Evolutionary conservation across 805 yeast genomes (phyloP), one percentile per base, ranked within the genome.

Genomic region (Saturnispora dispora): DNA sequence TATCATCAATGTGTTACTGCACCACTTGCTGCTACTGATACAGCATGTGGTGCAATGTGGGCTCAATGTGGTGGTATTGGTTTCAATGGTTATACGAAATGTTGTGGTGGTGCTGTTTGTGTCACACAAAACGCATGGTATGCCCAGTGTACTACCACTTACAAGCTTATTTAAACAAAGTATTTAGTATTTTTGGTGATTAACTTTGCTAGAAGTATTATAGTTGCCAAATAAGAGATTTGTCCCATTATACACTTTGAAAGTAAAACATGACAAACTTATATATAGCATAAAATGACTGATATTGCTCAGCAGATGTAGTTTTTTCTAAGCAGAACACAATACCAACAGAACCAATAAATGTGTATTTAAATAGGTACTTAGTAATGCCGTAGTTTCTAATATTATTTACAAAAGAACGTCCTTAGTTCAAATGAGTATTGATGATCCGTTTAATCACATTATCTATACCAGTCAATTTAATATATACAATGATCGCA

Each of bases 61-160:
- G 53, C 53, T n/a, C 65, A 60, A 52, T 62, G 64, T 56, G 64
- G 64, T 45, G 64, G 64, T 48, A 17, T 18, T 9, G 49, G 50
- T 40, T 61, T 50, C 41, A 20, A 46, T 8, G 63, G 62, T 17
- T 52, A 55, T 22, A 56, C 60, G 5, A 50, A 46, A 10, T 62
- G 68, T 58, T 55, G 45, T 4, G 40, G 45, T 7, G 63, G 59
- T 44, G 57, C 60, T 37, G 51, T 51, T 23, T 64, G 66, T 52
- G 47, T 47, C 41, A 52, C 60, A 2, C 55, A 56, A 46, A 60
- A 61, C 47, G 55, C 56, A 30, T 61, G 46, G 56, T 63, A 62
- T 52, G 58, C 54, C 53, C 66, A 61, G 48, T 64, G 67, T 55
- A 54, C 57, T 45, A 47, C 51, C 18, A 36, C 52, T 2, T 36